A percentile compares a stretch with the other conserved stretches of the same genome.
These are phyloP conservation scores for Apostasia shenzhenica DNA, from an alignment of 106 monocot genomes.

Conservation along the genomic window DNA sequence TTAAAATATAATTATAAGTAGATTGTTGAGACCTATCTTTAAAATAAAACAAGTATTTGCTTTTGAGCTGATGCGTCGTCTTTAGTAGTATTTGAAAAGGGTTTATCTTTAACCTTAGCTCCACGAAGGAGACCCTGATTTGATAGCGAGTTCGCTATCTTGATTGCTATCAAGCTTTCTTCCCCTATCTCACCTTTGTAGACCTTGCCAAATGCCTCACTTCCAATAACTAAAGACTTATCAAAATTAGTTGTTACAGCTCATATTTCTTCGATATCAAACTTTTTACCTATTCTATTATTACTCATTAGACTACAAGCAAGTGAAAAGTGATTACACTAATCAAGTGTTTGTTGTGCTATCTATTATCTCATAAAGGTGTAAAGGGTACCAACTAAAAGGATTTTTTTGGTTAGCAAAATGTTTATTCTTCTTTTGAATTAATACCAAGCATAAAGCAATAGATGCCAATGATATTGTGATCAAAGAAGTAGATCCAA, in stretches of 20 bases:
- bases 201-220: conserved; percentile 86
- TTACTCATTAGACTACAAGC: conserved; percentile 10
- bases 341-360: conserved; percentile 45
- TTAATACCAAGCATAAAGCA: conserved; percentile 13
- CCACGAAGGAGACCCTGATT: conserved; percentile 40
- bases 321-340: conserved; percentile 4
- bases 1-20: too few relatives aligned
- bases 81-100: too few relatives aligned
- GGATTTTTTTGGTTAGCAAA: conserved; percentile 20
- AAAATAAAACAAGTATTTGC: too few relatives aligned
- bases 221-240: conserved; percentile 63
- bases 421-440: conserved; percentile 22
- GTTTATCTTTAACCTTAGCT: too few relatives aligned
- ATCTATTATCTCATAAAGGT: conserved; percentile 39
- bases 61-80: too few relatives aligned
- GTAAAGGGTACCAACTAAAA: conserved; percentile 63
- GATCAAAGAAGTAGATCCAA: conserved; percentile 22
- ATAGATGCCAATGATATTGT: conserved; percentile 17
- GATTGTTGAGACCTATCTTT: too few relatives aligned
- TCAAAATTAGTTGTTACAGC: conserved; percentile 70
- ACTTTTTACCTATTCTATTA: conserved; percentile 50
- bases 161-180: conserved; percentile 56
- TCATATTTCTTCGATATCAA: conserved; percentile 52
- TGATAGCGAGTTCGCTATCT: conserved; percentile 56
- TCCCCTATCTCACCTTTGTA: conserved; percentile 75